These are phyloP conservation scores for Berberis vulgaris DNA, from an alignment of 164 flowering plant species.

Conservation along the genomic window DNA sequence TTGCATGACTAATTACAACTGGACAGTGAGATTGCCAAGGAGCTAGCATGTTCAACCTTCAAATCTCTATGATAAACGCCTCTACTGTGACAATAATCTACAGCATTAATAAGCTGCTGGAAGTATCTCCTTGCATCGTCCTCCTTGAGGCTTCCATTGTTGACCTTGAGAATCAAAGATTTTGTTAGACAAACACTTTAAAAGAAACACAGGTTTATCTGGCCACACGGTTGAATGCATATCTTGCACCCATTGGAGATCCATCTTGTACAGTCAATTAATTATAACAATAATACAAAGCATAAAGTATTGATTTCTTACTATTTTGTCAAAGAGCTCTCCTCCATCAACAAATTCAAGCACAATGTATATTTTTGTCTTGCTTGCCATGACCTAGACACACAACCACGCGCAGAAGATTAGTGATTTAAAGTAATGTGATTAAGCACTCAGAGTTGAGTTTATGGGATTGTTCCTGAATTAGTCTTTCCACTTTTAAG, in stretches of 20 bases:
- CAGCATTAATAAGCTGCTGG: constrained; percentile 84
- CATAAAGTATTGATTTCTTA: constrained; percentile 22
- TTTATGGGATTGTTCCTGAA: no score
- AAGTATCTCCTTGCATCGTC: constrained; percentile 80
- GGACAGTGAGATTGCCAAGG: neutral
- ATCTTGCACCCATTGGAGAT: no score
- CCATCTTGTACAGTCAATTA: neutral
- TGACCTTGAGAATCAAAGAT: constrained; percentile 33
- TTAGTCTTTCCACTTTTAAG: no score
- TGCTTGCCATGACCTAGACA: constrained; percentile 73
- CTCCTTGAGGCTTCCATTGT: constrained; percentile 63
- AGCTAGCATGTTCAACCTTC: constrained; percentile 39
- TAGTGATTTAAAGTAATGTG: neutral
- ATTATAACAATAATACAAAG: neutral
- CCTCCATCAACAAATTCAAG: constrained; percentile 68
- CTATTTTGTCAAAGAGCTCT: constrained; percentile 71
- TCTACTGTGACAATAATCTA: constrained; percentile 87
- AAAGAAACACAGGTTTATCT: neutral
- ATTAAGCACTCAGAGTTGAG: neutral
- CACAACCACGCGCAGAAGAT: neutral
- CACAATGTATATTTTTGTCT: constrained; percentile 64
- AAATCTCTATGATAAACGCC: constrained; percentile 86
- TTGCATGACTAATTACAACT: neutral
- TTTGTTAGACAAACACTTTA: constrained; percentile 5
- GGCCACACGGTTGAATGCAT: no score